Percentiles rank a stretch among this genome's conserved stretches.
Conservation (phyloP, 306 rosid genomes). For the Sicyos baderoa region DNA sequence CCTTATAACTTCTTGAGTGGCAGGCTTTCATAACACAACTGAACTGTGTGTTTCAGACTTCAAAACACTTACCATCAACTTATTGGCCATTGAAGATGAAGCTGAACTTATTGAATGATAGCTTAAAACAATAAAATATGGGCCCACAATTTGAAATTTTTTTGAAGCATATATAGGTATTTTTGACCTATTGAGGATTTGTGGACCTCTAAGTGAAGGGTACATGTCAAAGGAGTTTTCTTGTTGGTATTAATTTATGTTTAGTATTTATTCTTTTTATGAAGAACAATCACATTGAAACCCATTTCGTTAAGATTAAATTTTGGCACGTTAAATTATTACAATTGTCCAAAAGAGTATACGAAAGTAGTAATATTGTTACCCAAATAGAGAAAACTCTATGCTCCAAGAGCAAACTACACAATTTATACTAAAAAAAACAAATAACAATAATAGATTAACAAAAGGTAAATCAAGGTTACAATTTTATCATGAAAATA, state of each 20-base stretch:
- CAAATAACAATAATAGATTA: too few species aligned
- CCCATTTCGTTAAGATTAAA: background rate
- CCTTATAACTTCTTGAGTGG: background rate
- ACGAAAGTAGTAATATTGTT: background rate
- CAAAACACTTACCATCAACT: conserved; percentile 4
- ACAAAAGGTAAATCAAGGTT: too few species aligned
- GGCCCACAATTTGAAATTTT: background rate
- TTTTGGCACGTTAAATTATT: background rate
- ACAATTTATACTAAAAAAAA: too few species aligned
- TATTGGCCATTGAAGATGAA: conserved; percentile 4
- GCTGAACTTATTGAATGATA: background rate
- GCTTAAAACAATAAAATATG: background rate
- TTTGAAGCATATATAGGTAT: background rate
- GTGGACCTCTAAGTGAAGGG: too few species aligned
- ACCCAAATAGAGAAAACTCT: background rate
- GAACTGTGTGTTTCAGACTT: background rate
- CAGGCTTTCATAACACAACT: background rate
- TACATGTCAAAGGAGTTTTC: too few species aligned
- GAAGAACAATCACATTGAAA: background rate
- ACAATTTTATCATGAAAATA: too few species aligned
- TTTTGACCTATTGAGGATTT: too few species aligned
- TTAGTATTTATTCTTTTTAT: background rate
- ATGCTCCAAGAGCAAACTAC: too few species aligned
- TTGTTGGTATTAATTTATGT: background rate
- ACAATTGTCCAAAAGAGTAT: background rate